These are phyloP conservation scores for Corymbia citriodora DNA, from an alignment of 441 rosid species.

Conservation along the genomic window DNA sequence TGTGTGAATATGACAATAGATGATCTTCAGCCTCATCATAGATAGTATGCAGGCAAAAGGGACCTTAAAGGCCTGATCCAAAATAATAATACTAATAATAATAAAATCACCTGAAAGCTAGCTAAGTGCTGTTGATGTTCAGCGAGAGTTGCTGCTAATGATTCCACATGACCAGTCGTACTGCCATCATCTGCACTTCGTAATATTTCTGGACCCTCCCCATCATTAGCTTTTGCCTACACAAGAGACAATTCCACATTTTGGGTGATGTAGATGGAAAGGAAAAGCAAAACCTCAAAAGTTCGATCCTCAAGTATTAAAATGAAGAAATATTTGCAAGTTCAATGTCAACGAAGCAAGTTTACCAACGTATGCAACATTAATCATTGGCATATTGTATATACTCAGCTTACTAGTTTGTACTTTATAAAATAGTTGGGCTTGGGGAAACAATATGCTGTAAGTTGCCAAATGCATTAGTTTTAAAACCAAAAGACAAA, in stretches of 20 bases:
- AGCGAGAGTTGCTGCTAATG: constrained; percentile 80
- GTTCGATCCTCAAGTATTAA: background rate
- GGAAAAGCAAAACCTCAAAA: background rate
- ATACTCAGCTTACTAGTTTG: background rate
- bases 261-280: background rate
- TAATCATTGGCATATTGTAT: background rate
- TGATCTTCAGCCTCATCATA: constrained; percentile 4
- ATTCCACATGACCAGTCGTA: constrained; percentile 87
- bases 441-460: background rate
- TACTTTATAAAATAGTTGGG: background rate
- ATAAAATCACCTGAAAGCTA: constrained; percentile 82
- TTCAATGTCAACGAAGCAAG: background rate
- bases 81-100: background rate
- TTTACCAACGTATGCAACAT: background rate
- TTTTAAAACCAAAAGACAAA: background rate
- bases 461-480: background rate
- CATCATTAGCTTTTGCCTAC: constrained; percentile 95
- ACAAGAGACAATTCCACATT: constrained; percentile 8
- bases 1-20: constrained; percentile 13
- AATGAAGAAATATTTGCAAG: background rate
- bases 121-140: constrained; percentile 99
- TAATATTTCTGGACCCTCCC: constrained; percentile 96
- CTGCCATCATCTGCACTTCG: constrained; percentile 66
- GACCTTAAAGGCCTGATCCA: constrained; percentile 2
- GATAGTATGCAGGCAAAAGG: background rate